Evolutionary conservation across 805 yeast genomes (phyloP), one percentile per base, ranked within the genome.

Genomic region (Saccharomycopsis oosterbeekiorum): DNA sequence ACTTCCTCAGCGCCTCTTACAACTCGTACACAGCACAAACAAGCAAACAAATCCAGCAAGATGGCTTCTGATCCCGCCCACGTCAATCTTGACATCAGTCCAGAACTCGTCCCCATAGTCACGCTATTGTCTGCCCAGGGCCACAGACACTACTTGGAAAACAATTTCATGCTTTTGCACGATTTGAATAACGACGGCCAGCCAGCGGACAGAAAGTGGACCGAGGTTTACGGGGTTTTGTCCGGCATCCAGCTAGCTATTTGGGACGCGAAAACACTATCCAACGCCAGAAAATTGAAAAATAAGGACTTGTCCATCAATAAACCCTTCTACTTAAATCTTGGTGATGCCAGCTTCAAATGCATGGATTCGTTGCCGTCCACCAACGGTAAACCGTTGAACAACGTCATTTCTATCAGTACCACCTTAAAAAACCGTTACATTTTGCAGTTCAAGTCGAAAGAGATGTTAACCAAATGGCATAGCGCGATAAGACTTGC

Each of bases 371-470:
- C 77, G 2, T 78, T 89, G 54, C 92, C 92, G 1, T 77, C 84
- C 6, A 74, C 81, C 8, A 64, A 64, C 43, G 70, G 70, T 34
- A 70, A 71, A 43, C 83, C 84, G 67, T 78, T 89, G 66, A 81
- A 82, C 43, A 89, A 91, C 70, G 88, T 92, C 50, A 81, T 94
- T 24, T 85, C 89, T n/a, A 87, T 93, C 2, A 88, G 96, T 54
- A 94, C 99, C 1, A 94, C 98, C 1, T 78, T 91, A 75, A 91
- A 89, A 69, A 94, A 94, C 73, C 78, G 98, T 66, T 91, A 80
- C 71, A 78, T 94, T 63, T 74, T 94, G 62, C 97, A 92, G 73
- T 88, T 86, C 67, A 77, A 87, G 50, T 78, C 89, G 17, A 76
- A 76, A 56, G 85, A 82, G 58, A 83, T 84, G 60, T 84, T 86